A percentile compares a stretch with the other conserved stretches of the same genome.
These are phyloP conservation scores for Paralagenidium karlingii DNA, from an alignment of 352 stramenopile genomes.

Conservation along the genomic window DNA sequence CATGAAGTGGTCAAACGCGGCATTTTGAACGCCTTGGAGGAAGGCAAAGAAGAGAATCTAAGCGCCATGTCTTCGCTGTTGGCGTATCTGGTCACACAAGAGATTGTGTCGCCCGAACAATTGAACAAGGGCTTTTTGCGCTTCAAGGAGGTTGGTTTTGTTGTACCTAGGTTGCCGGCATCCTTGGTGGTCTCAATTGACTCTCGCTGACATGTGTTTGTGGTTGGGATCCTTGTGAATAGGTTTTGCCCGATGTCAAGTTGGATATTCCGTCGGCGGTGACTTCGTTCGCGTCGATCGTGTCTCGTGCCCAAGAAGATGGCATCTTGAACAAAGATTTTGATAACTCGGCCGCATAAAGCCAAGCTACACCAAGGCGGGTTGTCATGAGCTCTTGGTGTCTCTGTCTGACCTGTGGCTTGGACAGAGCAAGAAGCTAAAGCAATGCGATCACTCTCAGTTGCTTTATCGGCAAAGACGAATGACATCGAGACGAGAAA, in stretches of 20 bases:
- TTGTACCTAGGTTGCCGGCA: too few relatives aligned
- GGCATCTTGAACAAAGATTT: slow-evolving; percentile 31
- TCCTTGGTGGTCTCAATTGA: too few relatives aligned
- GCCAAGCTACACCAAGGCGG: too few relatives aligned
- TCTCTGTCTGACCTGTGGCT: too few relatives aligned
- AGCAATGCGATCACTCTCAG: too few relatives aligned
- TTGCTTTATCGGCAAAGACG: too few relatives aligned
- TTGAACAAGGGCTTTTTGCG: slow-evolving; percentile 74
- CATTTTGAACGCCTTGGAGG: slow-evolving; percentile 31
- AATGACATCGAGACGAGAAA: too few relatives aligned
- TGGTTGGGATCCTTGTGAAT: background rate
- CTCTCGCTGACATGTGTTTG: background rate
- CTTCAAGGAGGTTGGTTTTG: slow-evolving; percentile 19
- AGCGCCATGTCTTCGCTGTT: slow-evolving; percentile 27
- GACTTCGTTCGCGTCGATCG: slow-evolving; percentile 24
- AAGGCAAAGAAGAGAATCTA: slow-evolving; percentile 16
- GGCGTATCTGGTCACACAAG: slow-evolving; percentile 23
- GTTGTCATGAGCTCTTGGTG: too few relatives aligned
- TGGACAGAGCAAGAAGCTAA: too few relatives aligned
- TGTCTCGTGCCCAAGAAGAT: slow-evolving; percentile 27
- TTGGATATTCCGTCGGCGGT: slow-evolving; percentile 54
- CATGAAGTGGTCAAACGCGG: slow-evolving; percentile 92
- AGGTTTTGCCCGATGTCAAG: slow-evolving; percentile 37
- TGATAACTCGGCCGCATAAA: slow-evolving; percentile 26
- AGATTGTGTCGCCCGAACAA: slow-evolving; percentile 32